Percentiles rank a stretch among this genome's conserved stretches.
These are phyloP conservation scores for Dalbergia cultrata DNA, from an alignment of 306 rosid species.

Conservation along the genomic window DNA sequence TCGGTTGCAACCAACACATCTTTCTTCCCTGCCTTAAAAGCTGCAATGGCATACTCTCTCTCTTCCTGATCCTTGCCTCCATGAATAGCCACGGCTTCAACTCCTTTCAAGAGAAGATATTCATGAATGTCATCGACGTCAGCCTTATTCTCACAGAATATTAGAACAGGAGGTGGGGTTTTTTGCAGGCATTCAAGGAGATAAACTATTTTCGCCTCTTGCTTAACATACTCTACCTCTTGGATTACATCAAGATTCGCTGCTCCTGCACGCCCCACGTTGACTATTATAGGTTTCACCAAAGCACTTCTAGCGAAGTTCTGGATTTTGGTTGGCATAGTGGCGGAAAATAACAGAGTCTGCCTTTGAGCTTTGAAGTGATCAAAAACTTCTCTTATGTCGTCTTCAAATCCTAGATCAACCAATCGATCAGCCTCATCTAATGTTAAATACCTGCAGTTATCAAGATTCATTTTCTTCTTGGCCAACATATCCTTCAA, in stretches of 20 bases:
- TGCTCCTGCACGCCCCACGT: background rate
- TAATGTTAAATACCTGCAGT: slow-evolving; percentile 10
- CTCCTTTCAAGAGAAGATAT: slow-evolving; percentile 82
- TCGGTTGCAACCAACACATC: slow-evolving; percentile 8
- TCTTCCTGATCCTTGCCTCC: slow-evolving; percentile 90
- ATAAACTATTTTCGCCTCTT: slow-evolving; percentile 80
- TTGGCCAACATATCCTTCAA: slow-evolving; percentile 9
- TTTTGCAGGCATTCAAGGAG: slow-evolving; percentile 80
- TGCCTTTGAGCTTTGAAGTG: slow-evolving; percentile 16
- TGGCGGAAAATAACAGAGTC: slow-evolving; percentile 5
- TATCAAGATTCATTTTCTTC: slow-evolving; percentile 7
- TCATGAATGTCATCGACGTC: slow-evolving; percentile 87
- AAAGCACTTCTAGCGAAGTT: slow-evolving; percentile 3
- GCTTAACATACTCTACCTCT: slow-evolving; percentile 84
- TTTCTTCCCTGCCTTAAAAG: slow-evolving; percentile 7
- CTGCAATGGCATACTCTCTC: slow-evolving; percentile 55
- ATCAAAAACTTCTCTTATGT: slow-evolving; percentile 10
- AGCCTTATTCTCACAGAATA: slow-evolving; percentile 80
- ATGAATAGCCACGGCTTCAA: slow-evolving; percentile 84
- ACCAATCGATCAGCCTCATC: slow-evolving; percentile 5
- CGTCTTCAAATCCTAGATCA: background rate
- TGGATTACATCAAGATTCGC: slow-evolving; percentile 71
- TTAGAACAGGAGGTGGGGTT: slow-evolving; percentile 77
- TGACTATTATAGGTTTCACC: slow-evolving; percentile 9
- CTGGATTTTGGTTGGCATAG: slow-evolving; percentile 3